Evolutionary conservation across 768 basidiomycete genomes (phyloP).

Genomic region (Tulasnella sp.): DNA sequence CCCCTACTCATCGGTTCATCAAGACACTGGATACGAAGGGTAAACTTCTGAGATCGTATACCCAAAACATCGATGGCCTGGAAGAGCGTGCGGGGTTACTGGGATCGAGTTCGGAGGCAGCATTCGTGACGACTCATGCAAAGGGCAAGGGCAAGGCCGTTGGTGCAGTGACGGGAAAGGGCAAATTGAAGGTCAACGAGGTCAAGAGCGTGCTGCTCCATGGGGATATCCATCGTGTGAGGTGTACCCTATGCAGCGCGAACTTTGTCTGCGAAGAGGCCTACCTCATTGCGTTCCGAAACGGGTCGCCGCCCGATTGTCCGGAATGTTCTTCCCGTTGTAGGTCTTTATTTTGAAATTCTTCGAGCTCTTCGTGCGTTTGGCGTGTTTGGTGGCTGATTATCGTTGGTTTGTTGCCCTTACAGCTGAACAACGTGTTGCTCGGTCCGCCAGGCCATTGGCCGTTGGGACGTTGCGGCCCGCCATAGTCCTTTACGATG

Average conservation of each 20-base stretch:
- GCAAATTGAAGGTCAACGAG: constrained; percentile 52
- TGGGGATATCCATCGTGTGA: constrained; percentile 83
- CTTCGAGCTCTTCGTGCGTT: constrained; percentile 11
- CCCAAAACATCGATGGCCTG: constrained; percentile 95
- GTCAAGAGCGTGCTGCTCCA: constrained; percentile 88
- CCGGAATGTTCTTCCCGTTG: constrained; percentile 74
- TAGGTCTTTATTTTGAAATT: constrained; percentile 32
- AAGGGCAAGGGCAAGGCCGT: constrained; percentile 20
- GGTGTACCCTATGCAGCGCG: constrained; percentile 74
- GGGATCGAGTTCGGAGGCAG: constrained; percentile 29
- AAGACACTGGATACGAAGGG: constrained; percentile 70
- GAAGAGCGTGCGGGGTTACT: constrained; percentile 70
- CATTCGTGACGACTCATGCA: neutral
- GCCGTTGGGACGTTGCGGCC: constrained; percentile 81
- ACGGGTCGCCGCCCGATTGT: constrained; percentile 70
- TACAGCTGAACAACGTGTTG: constrained; percentile 63
- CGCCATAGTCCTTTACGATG: constrained; percentile 89
- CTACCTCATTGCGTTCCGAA: constrained; percentile 48
- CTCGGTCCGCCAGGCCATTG: constrained; percentile 66
- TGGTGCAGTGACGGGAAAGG: constrained; percentile 50
- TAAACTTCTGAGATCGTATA: constrained; percentile 81
- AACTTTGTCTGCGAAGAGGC: constrained; percentile 57
- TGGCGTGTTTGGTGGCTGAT: constrained; percentile 22
- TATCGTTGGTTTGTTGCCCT: neutral
- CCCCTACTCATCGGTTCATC: constrained; percentile 81